Evolutionary conservation across 2,329 filamentous ascomycete genomes (phyloP).

Genomic region (Penicillium griseofulvum): DNA sequence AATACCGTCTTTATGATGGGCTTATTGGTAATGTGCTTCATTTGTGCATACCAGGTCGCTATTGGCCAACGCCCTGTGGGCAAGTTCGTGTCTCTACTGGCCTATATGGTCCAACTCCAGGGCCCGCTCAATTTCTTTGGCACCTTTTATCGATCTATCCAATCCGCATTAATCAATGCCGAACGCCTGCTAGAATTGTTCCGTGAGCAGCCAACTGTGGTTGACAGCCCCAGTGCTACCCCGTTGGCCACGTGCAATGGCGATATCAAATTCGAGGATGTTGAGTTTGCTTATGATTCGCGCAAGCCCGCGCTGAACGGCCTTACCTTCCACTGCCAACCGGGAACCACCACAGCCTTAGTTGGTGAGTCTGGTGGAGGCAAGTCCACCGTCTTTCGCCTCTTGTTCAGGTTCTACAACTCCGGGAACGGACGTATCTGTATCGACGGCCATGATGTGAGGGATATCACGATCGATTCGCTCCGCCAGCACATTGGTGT

Average conservation of each 20-base stretch:
- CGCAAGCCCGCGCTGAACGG: slow-evolving; percentile 81
- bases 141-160: slow-evolving; percentile 92
- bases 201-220: slow-evolving; percentile 89
- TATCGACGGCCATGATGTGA: slow-evolving; percentile 80
- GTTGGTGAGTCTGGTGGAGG: slow-evolving; percentile 96
- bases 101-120: slow-evolving; percentile 77
- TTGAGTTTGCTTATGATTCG: slow-evolving; percentile 85
- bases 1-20: slow-evolving; percentile 77
- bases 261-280: slow-evolving; percentile 81
- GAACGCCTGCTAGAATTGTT: slow-evolving; percentile 94
- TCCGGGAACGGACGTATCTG: slow-evolving; percentile 74
- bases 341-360: slow-evolving; percentile 91
- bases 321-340: slow-evolving; percentile 78
- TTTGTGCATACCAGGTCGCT: slow-evolving; percentile 74
- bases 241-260: slow-evolving; percentile 69
- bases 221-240: slow-evolving; percentile 68
- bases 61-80: slow-evolving; percentile 64
- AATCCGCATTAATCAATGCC: slow-evolving; percentile 95
- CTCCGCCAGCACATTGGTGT: slow-evolving; percentile 88
- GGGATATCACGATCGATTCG: slow-evolving; percentile 89
- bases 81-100: slow-evolving; percentile 70
- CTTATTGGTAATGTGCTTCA: slow-evolving; percentile 67
- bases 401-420: slow-evolving; percentile 97
- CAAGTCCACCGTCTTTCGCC: slow-evolving; percentile 92
- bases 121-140: slow-evolving; percentile 84